These are phyloP conservation scores for Dendrocalamus sinicus DNA, from an alignment of 176 grass and related monocot genomes.

Conservation along the genomic window DNA sequence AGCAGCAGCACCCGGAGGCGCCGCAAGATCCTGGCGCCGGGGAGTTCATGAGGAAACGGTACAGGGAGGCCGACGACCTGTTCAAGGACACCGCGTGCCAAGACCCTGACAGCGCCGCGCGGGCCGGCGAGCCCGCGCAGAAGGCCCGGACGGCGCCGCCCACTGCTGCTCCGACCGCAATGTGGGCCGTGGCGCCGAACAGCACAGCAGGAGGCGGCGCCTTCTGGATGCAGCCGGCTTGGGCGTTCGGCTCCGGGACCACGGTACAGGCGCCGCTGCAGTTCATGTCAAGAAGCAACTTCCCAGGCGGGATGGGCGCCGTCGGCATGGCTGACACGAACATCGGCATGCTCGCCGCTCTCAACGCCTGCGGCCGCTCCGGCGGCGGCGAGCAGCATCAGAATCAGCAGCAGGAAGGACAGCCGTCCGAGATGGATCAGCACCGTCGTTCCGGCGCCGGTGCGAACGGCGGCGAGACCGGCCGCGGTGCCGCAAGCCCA, in stretches of 20 bases:
- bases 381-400: constrained; percentile 44
- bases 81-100: constrained; percentile 82
- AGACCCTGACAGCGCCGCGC: constrained; percentile 8
- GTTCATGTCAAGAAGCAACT: constrained; percentile 66
- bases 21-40: constrained; percentile 53
- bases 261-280: constrained; percentile 74
- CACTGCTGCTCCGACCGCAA: constrained; percentile 57
- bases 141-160: constrained; percentile 40
- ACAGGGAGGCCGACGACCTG: constrained; percentile 79
- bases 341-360: constrained; percentile 83
- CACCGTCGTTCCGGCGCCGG: constrained; percentile 36
- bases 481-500: constrained; percentile 49
- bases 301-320: constrained; percentile 56
- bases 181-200: constrained; percentile 84
- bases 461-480: constrained; percentile 50
- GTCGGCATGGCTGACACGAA: constrained; percentile 55
- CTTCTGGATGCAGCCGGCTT: constrained; percentile 71
- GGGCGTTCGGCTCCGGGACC: constrained; percentile 49
- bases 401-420: constrained; percentile 35
- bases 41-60: constrained; percentile 84
- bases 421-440: constrained; percentile 35
- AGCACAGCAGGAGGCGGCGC: constrained; percentile 50
- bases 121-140: constrained; percentile 21
- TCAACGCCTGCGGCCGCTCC: constrained; percentile 59
- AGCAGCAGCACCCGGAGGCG: constrained; percentile 40